A percentile compares a stretch with the other conserved stretches of the same genome.
Conservation (phyloP, 2,329 filamentous ascomycete species). For the Cryphonectria radicalis region DNA sequence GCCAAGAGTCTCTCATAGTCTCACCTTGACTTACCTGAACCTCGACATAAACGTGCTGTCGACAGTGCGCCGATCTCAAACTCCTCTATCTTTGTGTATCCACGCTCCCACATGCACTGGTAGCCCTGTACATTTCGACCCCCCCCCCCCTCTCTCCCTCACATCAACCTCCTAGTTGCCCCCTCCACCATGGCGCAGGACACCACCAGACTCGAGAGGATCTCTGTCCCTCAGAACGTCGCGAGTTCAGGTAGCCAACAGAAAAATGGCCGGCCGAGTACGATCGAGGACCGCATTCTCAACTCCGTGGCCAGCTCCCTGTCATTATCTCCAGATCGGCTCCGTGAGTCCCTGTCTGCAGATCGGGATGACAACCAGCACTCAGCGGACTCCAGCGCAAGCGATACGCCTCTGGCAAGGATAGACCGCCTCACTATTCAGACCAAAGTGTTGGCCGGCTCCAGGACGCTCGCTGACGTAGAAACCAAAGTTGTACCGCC, state of each 20-base stretch:
- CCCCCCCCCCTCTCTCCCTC: too few relatives aligned
- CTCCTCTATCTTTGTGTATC: background rate
- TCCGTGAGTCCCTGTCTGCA: constrained; percentile 22
- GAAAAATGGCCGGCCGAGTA: constrained; percentile 18
- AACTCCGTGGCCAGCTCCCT: constrained; percentile 26
- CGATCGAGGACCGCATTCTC: constrained; percentile 27
- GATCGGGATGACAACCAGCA: constrained; percentile 13
- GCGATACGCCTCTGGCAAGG: constrained; percentile 10
- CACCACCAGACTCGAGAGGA: constrained; percentile 22
- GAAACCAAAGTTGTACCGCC: constrained; percentile 26
- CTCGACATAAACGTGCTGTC: constrained; percentile 6
- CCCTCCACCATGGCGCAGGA: constrained; percentile 24
- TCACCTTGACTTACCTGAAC: background rate
- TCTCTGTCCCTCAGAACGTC: constrained; percentile 24
- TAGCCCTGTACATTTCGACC: constrained; percentile 8
- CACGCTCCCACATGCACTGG: background rate
- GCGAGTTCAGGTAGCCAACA: constrained; percentile 13
- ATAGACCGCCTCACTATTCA: constrained; percentile 26
- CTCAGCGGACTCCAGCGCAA: constrained; percentile 10
- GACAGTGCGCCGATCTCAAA: background rate
- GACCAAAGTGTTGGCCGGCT: constrained; percentile 27
- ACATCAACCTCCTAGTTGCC: background rate
- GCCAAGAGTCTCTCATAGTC: constrained; percentile 12
- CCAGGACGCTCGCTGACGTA: constrained; percentile 29
- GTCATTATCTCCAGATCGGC: constrained; percentile 24